Base-by-base conservation (phyloP, 163 green algal genomes). In the Volvox carteri region DNA sequence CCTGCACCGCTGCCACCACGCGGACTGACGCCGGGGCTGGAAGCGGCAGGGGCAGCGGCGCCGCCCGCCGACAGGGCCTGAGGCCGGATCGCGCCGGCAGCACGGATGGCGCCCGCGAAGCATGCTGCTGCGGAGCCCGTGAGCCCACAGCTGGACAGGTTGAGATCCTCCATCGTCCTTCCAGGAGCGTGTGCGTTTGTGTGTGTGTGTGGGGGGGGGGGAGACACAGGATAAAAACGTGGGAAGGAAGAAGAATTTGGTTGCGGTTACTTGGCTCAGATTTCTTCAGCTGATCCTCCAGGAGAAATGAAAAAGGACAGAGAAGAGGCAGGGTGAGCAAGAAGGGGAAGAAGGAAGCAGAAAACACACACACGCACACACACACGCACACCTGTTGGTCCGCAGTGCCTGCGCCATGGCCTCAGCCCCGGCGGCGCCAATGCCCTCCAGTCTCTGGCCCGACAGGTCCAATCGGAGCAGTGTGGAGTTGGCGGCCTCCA, bases 351-450 rank as follows among this genome's bases (percentile, higher is more conserved):
- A n/a, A n/a, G n/a, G n/a, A n/a, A n/a, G n/a, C n/a, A n/a, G n/a
- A n/a, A n/a, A n/a, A n/a, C n/a, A n/a, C n/a, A n/a, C n/a, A n/a
- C n/a, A n/a, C n/a, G n/a, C n/a, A n/a, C n/a, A n/a, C n/a, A n/a
- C n/a, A n/a, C n/a, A n/a, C n/a, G n/a, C n/a, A n/a, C n/a, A 86
- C 78, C 78, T 80, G 81, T 88, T 88, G 14, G 67, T 48, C 9
- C 81, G 30, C 30, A 88, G 65, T 46, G 68, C 68, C 67, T 79
- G 67, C 5, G 81, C 81, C 65, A 88, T 54, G 0, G 81, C 81
- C 67, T 88, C 81, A 33, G 81, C 81, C 0, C 81, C 81, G n/a
- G 48, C 67, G 16, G 46, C 48, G 48, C 81, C 81, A 12, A 88
- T 74, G 30, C 81, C 81, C 68, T 88, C 81, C 81, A 80, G 9